Evolutionary conservation across 1,284 basidiomycete species (phyloP).

Genomic region (Ustilago shanxiensis): DNA sequence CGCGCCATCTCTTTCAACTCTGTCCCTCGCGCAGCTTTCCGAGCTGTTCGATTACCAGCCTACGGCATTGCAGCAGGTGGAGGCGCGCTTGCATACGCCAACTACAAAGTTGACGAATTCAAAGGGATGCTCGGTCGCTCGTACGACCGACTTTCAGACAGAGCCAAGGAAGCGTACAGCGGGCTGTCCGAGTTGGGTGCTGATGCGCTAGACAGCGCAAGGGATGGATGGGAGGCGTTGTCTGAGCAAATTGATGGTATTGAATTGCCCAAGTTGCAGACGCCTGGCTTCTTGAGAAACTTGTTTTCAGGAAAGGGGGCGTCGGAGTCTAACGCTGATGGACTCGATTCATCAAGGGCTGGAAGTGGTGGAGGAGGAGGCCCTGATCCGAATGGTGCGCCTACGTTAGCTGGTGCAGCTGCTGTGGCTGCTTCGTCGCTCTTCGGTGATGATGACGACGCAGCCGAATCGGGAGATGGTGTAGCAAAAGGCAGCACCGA

Average conservation of each 20-base stretch:
- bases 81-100: constrained; percentile 65
- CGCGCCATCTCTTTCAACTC: constrained; percentile 66
- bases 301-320: constrained; percentile 30
- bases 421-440: constrained; percentile 49
- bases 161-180: constrained; percentile 48
- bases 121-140: constrained; percentile 48
- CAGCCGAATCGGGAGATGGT: constrained; percentile 6
- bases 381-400: constrained; percentile 25
- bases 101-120: constrained; percentile 67
- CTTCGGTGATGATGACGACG: constrained; percentile 39
- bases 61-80: constrained; percentile 62
- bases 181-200: constrained; percentile 52
- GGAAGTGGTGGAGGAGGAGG: constrained; percentile 29
- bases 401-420: constrained; percentile 47
- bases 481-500: constrained; percentile 40
- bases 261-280: constrained; percentile 47
- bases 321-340: constrained; percentile 10
- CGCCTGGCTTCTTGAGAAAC: constrained; percentile 45
- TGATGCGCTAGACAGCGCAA: constrained; percentile 51
- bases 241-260: constrained; percentile 45
- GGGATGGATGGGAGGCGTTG: constrained; percentile 43
- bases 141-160: constrained; percentile 36
- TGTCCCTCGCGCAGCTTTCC: constrained; percentile 62
- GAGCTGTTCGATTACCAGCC: constrained; percentile 60
- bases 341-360: constrained; percentile 7